Percentiles rank a stretch among this genome's conserved stretches.
phyloP scores from a whole-genome alignment of 176 grass and related monocot species.

The Paspalum notatum region DNA sequence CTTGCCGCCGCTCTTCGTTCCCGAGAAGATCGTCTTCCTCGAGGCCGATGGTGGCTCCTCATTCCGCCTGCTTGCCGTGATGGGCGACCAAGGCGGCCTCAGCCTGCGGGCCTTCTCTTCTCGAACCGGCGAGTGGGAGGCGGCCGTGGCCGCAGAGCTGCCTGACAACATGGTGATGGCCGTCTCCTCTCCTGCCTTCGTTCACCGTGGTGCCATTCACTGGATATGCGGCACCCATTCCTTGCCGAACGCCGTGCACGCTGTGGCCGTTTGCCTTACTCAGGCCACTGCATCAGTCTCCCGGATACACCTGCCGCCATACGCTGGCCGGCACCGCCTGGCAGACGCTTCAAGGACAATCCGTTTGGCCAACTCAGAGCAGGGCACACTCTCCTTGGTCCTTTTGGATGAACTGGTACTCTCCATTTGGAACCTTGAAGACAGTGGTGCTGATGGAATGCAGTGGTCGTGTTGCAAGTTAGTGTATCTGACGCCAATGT shows the following conservation, averaged over 20 bases:
- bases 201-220: slow-evolving; percentile 25
- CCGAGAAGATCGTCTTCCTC: slow-evolving; percentile 25
- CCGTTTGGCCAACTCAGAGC: slow-evolving; percentile 10
- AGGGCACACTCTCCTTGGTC: slow-evolving; percentile 26
- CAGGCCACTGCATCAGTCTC: background rate
- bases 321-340: slow-evolving; percentile 4
- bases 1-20: background rate
- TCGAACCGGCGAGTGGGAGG: slow-evolving; percentile 2
- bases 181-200: slow-evolving; percentile 12
- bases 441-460: background rate
- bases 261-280: background rate
- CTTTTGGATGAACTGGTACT: slow-evolving; percentile 30
- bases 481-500: slow-evolving; percentile 14
- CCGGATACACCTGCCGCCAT: slow-evolving; percentile 15
- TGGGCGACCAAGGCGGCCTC: background rate
- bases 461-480: slow-evolving; percentile 22
- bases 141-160: background rate
- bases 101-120: slow-evolving; percentile 24
- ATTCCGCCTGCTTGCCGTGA: slow-evolving; percentile 30
- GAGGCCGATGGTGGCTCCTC: slow-evolving; percentile 15
- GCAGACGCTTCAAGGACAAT: background rate
- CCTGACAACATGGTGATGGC: slow-evolving; percentile 24
- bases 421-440: slow-evolving; percentile 32
- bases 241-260: slow-evolving; percentile 30
- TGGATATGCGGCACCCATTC: slow-evolving; percentile 36